Percentiles rank a stretch among this genome's conserved stretches.
phyloP scores from a whole-genome alignment of 176 grass and related monocot genomes.

The Metroxylon sagu region DNA sequence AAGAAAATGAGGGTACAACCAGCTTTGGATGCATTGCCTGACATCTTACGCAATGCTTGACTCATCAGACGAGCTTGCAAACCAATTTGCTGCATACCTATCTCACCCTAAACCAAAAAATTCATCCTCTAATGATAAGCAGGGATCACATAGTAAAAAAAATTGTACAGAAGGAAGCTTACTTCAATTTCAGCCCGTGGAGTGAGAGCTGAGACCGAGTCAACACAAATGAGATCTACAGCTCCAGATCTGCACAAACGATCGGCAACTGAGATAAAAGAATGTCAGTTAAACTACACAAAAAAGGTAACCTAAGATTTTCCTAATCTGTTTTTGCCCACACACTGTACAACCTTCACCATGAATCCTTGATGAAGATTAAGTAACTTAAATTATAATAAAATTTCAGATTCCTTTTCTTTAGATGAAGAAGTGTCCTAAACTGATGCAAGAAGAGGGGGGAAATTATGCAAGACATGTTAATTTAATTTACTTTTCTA shows the following conservation, averaged over 20 bases:
- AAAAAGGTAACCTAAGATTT: too few relatives aligned
- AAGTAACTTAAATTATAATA: too few relatives aligned
- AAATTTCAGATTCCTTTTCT: too few relatives aligned
- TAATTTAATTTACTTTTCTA: too few relatives aligned
- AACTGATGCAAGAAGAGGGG: too few relatives aligned
- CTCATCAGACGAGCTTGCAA: constrained; percentile 96
- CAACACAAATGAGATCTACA: constrained; percentile 90
- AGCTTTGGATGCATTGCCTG: constrained; percentile 95
- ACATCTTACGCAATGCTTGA: constrained; percentile 99
- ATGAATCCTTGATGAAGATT: too few relatives aligned
- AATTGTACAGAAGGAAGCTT: background rate
- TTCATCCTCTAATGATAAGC: background rate
- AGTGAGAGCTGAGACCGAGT: constrained; percentile 96
- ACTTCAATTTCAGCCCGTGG: constrained; percentile 97
- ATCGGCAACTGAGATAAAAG: constrained; percentile 74
- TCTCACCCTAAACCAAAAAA: constrained; percentile 61
- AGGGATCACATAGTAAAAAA: too few relatives aligned
- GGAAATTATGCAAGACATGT: too few relatives aligned
- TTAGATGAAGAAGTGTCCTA: too few relatives aligned
- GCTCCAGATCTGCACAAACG: constrained; percentile 98
- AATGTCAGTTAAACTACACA: constrained; percentile 20
- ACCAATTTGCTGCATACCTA: constrained; percentile 98
- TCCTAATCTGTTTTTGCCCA: too few relatives aligned
- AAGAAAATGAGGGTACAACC: constrained; percentile 98
- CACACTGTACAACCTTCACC: too few relatives aligned